Percentiles rank a stretch among this genome's conserved stretches.
These are phyloP conservation scores for Mycena floridula DNA, from an alignment of 768 basidiomycete genomes.

Conservation along the genomic window DNA sequence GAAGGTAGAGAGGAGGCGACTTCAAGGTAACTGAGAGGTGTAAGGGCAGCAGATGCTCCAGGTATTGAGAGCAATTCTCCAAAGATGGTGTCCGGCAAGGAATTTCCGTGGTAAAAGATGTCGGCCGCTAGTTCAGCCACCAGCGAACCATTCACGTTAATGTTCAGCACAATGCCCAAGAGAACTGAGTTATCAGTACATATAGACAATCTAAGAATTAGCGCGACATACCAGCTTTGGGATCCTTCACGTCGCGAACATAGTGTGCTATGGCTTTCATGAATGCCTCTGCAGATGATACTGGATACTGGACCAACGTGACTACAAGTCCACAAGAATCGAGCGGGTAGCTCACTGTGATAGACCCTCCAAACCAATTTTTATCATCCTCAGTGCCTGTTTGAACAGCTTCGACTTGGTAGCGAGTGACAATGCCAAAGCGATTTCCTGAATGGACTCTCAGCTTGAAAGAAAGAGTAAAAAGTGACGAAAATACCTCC, in stretches of 20 bases:
- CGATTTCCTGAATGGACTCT: no score
- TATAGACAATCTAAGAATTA: not conserved
- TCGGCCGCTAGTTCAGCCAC: conserved; percentile 19
- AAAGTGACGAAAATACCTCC: no score
- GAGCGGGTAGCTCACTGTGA: conserved; percentile 22
- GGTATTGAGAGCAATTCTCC: conserved; percentile 34
- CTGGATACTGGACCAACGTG: conserved; percentile 22
- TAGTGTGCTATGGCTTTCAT: conserved; percentile 31
- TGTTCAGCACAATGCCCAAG: conserved; percentile 13
- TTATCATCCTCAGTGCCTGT: conserved; percentile 31
- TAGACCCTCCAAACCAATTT: conserved; percentile 31
- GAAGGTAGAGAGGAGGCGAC: conserved; percentile 24
- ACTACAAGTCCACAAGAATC: not conserved
- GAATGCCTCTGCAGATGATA: conserved; percentile 31
- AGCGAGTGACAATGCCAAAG: conserved; percentile 40
- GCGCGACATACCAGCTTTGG: conserved; percentile 29
- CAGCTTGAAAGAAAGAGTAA: no score
- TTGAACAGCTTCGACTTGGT: conserved; percentile 31
- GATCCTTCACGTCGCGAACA: conserved; percentile 28
- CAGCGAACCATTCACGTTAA: conserved; percentile 15
- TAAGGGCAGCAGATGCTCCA: conserved; percentile 16
- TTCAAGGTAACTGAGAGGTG: conserved; percentile 29
- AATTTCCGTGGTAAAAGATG: conserved; percentile 31
- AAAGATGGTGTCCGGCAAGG: conserved; percentile 28
- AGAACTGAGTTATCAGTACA: conserved; percentile 14